Base-by-base conservation (phyloP, 2,329 filamentous ascomycete genomes). In the Cryphonectria nitschkei region DNA sequence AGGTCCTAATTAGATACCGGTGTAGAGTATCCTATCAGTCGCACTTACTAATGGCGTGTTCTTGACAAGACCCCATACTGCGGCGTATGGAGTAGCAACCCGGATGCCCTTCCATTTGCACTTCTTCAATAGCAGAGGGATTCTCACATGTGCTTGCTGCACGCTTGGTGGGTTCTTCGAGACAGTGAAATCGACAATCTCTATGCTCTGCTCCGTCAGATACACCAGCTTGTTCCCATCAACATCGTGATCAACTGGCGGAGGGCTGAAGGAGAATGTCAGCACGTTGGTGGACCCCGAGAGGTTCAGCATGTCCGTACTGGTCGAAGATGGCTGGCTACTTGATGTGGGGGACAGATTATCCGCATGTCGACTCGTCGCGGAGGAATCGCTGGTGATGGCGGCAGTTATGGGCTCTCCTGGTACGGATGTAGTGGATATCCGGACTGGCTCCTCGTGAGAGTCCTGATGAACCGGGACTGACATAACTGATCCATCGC, bases 211-310 rank as follows among this genome's bases (percentile, higher is more conserved):
- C n/a, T 66, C 68, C 5, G 66, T 64, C 19, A 71, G 61, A 6
- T 68, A 71, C 0, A 41, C 37, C 26, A 65, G 34, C 54, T 41
- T 68, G 13, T 34, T 22, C 2, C 41, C 54, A 14, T 71, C 69
- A 7, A 71, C n/a, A 60, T 71, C 69, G 34, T 71, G 63, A 16
- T 68, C 69, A 16, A 71, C 39, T 2, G 68, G 58, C 32, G 58
- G 9, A 39, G 58, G 22, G 58, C 58, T 61, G 58, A 61, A 37
- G 3, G 58, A n/a, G 9, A 61, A 16, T 11, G 32, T 39, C 29
- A 39, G 19, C 34, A n/a, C 19, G 58, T 39, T 63, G 32, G 52
- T 61, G 5, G n/a, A 26, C 1, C 60, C 63, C 6, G 41, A 60
- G 9, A 65, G 16, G 22, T 22, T 22, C 19, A 67, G 46, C 2